These are phyloP conservation scores for Magnolia changhungtana DNA, from an alignment of 164 flowering plant genomes.

Conservation along the genomic window DNA sequence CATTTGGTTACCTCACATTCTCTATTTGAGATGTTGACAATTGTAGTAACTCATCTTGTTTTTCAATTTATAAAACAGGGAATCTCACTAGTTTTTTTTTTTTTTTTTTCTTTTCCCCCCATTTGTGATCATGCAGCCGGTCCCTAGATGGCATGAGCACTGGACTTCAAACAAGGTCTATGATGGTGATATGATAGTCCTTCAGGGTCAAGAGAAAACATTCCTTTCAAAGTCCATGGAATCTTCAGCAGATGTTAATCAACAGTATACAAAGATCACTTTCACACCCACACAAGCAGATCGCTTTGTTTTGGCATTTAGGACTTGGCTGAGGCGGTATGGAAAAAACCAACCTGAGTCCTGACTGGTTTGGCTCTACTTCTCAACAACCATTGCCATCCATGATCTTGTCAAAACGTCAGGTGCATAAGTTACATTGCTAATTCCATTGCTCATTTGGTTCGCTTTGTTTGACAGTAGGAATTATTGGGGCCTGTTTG, in stretches of 20 bases:
- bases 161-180: conserved; percentile 97
- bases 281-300: conserved; percentile 96
- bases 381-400: conserved; percentile 63
- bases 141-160: conserved; percentile 96
- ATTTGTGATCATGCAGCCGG: conserved; percentile 40
- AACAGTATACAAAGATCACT: conserved; percentile 69
- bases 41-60: no score
- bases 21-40: background rate
- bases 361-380: conserved; percentile 67
- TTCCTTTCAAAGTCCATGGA: conserved; percentile 66
- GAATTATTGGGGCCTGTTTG: no score
- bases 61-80: background rate
- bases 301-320: conserved; percentile 86
- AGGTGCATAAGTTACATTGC: conserved; percentile 40
- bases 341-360: conserved; percentile 85
- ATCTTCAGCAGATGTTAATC: conserved; percentile 56
- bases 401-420: conserved; percentile 65
- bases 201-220: conserved; percentile 91
- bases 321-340: conserved; percentile 82
- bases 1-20: background rate
- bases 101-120: no score
- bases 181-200: conserved; percentile 99
- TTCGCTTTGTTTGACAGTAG: no score
- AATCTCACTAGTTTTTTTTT: background rate
- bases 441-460: no score